These are phyloP conservation scores for Penicillium sp. DNA, from an alignment of 2,329 filamentous ascomycete species.

Conservation along the genomic window DNA sequence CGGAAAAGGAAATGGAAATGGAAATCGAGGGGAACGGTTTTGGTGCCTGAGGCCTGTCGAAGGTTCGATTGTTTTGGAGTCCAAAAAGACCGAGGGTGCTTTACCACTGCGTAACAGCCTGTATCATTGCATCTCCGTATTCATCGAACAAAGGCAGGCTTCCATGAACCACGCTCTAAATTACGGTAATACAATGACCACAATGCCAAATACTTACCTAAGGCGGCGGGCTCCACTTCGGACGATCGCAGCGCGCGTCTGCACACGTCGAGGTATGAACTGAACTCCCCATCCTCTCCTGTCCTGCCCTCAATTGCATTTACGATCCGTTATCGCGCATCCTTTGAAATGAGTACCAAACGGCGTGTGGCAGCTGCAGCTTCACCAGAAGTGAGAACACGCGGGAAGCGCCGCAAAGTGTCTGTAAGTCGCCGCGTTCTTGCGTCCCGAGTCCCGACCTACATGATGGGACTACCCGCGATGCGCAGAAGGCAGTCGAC, in stretches of 20 bases:
- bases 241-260: constrained; percentile 16
- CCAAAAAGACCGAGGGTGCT: too few relatives aligned
- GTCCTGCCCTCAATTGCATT: background rate
- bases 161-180: background rate
- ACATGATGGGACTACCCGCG: background rate
- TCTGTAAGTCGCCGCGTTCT: constrained; percentile 48
- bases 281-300: background rate
- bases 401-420: constrained; percentile 56
- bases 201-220: constrained; percentile 9
- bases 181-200: background rate
- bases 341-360: constrained; percentile 44
- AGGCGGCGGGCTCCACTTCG: constrained; percentile 9
- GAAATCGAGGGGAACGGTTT: constrained; percentile 7
- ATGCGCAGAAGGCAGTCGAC: background rate
- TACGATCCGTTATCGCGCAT: background rate
- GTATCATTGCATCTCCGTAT: background rate
- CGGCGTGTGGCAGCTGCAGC: constrained; percentile 51
- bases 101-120: background rate
- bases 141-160: too few relatives aligned
- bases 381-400: constrained; percentile 50
- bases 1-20: constrained; percentile 10
- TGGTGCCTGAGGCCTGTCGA: constrained; percentile 12
- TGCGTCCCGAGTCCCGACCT: background rate
- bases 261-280: constrained; percentile 19
- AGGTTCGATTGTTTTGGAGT: background rate